Evolutionary conservation across 257 asterid genomes (phyloP), one percentile per base, ranked within the genome.

Genomic region (Rhazya stricta): DNA sequence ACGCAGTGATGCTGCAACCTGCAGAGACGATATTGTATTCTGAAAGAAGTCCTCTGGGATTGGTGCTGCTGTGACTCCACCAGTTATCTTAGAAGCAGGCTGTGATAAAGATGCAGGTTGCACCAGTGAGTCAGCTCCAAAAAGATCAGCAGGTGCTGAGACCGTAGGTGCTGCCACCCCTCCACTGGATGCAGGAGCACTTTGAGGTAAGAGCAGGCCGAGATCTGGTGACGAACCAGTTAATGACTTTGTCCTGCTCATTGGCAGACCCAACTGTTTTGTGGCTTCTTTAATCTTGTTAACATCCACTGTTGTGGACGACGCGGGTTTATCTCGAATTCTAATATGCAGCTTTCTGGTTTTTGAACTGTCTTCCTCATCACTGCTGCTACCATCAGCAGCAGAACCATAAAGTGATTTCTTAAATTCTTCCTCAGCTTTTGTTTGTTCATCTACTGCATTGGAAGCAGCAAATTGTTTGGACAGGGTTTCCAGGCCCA

Each of bases 11-110:
- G 91, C 91, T 13, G 96, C 97, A 82, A 86, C 98, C 83, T 92
- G 90, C 79, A 92, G 61, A 72, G 99, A 95, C 23, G 98, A 89
- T 78, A 95, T 83, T 32, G 99, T 94, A 71, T 95, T 85, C 93
- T 92, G 97, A 85, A 92, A 95, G 77, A 95, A 95, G 91, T 95
- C 99, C 90, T 95, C 99, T 4, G 99, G 97, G 76, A 95, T 95
- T 42, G 99, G 98, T 70, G 91, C 79, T 32, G 82, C 96, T 71
- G 92, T 71, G 75, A 82, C 84, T 71, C 99, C 99, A 81, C 99
- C 91, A 6, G 84, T 56, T 37, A 67, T 89, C 41, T 58, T 45
- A 72, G 90, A 85, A 74, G 82, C 61, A 75, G 96, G 83, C 81
- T 85, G 88, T 72, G 93, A 76, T 37, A 53, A 69, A 75, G 91